These are phyloP conservation scores for Jasminum sambac DNA, from an alignment of 257 asterid genomes.

Conservation along the genomic window DNA sequence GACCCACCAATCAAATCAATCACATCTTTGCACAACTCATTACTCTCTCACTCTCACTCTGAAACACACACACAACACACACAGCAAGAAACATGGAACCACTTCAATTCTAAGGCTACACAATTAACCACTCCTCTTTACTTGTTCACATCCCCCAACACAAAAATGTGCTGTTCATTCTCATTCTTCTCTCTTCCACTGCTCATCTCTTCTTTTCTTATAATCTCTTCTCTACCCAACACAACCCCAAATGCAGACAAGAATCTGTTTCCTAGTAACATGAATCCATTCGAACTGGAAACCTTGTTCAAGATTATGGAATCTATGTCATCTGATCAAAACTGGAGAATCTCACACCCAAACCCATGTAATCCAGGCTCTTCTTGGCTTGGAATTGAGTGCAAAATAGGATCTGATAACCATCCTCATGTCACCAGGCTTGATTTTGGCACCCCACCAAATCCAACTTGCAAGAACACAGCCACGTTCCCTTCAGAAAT, in stretches of 20 bases:
- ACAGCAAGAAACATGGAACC: constrained; percentile 13
- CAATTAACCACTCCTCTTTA: constrained; percentile 10
- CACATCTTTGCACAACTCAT: constrained; percentile 50
- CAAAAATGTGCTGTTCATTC: constrained; percentile 45
- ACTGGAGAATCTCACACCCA: constrained; percentile 66
- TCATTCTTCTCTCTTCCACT: constrained; percentile 31
- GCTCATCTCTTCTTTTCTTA: constrained; percentile 26
- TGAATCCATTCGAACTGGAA: constrained; percentile 61
- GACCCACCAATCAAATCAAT: constrained; percentile 62
- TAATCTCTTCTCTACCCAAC: constrained; percentile 23
- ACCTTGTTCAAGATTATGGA: constrained; percentile 75
- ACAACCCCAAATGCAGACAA: constrained; percentile 24
- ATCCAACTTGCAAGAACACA: constrained; percentile 69
- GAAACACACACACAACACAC: not conserved
- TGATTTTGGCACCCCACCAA: constrained; percentile 71
- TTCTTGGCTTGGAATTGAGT: constrained; percentile 74
- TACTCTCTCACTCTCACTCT: constrained; percentile 24
- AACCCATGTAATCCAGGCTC: constrained; percentile 70
- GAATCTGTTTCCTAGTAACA: constrained; percentile 28
- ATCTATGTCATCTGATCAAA: constrained; percentile 51
- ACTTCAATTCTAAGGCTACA: constrained; percentile 14
- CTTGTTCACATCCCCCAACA: constrained; percentile 4
- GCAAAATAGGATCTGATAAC: constrained; percentile 41
- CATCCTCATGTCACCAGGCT: constrained; percentile 63
- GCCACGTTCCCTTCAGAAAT: constrained; percentile 70